These are phyloP conservation scores for Lophiostoma macrostomum DNA, from an alignment of 495 filamentous ascomycete genomes.

Conservation along the genomic window DNA sequence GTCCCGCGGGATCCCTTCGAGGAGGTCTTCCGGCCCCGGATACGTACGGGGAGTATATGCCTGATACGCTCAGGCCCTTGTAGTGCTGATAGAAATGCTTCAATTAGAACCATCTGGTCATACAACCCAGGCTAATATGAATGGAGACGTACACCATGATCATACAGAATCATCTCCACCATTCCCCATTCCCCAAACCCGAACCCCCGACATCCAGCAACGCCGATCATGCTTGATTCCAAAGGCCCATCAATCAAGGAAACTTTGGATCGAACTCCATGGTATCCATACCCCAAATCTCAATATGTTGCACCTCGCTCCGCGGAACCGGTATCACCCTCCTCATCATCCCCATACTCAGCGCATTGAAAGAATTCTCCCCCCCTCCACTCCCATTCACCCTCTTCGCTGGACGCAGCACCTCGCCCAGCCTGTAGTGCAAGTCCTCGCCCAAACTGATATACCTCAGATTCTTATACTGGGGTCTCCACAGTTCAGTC, in stretches of 20 bases:
- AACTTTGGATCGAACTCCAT: conserved; percentile 26
- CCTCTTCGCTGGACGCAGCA: conserved; percentile 16
- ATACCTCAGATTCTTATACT: conserved; percentile 34
- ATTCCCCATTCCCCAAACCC: not conserved
- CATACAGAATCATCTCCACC: too few relatives aligned
- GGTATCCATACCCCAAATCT: conserved; percentile 36
- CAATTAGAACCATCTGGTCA: too few relatives aligned
- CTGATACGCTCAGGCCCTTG: too few relatives aligned
- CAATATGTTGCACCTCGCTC: conserved; percentile 34
- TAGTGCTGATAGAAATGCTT: too few relatives aligned
- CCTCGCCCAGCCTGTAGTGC: conserved; percentile 34
- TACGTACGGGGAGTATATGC: too few relatives aligned
- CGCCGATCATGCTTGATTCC: too few relatives aligned
- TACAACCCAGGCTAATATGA: too few relatives aligned
- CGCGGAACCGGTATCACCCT: conserved; percentile 20
- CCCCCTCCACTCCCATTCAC: conserved; percentile 10
- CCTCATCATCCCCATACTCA: conserved; percentile 20
- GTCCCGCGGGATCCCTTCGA: too few relatives aligned
- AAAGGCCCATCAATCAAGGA: too few relatives aligned
- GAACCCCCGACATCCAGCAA: conserved; percentile 5
- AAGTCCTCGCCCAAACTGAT: conserved; percentile 35
- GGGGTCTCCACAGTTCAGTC: conserved; percentile 23
- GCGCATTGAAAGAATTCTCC: conserved; percentile 23
- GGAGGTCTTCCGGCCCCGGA: too few relatives aligned
- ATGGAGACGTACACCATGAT: too few relatives aligned